Evolutionary conservation across 139 green algal species (phyloP).

Genomic region (Coccomyxa sp.): DNA sequence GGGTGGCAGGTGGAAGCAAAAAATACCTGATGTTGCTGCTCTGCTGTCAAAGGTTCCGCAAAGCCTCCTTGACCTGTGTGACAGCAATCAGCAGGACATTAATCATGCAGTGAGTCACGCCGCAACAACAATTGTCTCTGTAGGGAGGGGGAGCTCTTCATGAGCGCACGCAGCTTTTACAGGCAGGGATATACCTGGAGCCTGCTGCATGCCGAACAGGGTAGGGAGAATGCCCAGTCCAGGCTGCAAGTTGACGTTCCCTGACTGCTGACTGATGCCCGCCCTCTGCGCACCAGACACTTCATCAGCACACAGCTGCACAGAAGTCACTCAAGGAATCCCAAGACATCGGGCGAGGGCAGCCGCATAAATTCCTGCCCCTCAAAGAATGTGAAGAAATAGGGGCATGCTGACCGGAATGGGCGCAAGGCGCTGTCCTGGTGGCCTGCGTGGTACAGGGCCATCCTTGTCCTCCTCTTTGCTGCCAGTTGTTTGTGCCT

Average conservation of each 20-base stretch:
- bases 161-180: background rate
- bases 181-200: conserved; percentile 13
- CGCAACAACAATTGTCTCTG: background rate
- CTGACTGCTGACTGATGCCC: conserved; percentile 30
- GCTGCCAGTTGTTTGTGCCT: conserved; percentile 13
- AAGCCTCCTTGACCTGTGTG: conserved; percentile 18
- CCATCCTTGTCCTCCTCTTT: conserved; percentile 14
- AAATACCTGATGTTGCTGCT: conserved; percentile 89
- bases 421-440: conserved; percentile 41
- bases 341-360: background rate
- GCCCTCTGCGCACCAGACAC: conserved; percentile 8
- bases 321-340: background rate
- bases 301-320: background rate
- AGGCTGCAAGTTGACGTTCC: conserved; percentile 27
- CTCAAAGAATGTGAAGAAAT: background rate
- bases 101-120: background rate
- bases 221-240: conserved; percentile 67
- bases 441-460: conserved; percentile 37
- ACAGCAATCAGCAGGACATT: background rate
- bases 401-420: conserved; percentile 10
- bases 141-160: background rate
- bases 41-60: conserved; percentile 70
- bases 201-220: conserved; percentile 73
- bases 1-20: background rate
- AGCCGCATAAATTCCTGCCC: background rate